Evolutionary conservation across 345 rosid genomes (phyloP).

Genomic region (Psidium friedrichsthalianum): DNA sequence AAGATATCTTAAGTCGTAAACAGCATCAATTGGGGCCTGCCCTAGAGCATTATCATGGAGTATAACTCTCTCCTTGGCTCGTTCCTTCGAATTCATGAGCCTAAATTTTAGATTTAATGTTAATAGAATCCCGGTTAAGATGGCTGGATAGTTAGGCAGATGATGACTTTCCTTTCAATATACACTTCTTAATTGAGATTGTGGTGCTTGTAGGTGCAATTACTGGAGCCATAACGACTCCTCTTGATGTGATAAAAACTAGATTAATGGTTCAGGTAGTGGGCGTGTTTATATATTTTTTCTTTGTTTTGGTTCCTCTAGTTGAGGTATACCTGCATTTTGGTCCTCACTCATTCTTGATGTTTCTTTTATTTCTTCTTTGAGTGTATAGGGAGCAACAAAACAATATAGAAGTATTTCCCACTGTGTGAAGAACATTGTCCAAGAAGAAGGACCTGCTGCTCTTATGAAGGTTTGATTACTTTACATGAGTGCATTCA

Average conservation of each 20-base stretch:
- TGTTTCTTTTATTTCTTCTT: neutral
- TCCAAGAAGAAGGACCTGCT: conserved; percentile 77
- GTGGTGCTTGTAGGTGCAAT: conserved; percentile 30
- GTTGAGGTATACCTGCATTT: neutral
- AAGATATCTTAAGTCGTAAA: neutral
- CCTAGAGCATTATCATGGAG: neutral
- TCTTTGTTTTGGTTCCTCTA: neutral
- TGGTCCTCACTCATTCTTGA: neutral
- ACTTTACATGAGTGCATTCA: neutral
- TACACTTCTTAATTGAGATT: neutral
- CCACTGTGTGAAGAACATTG: conserved; percentile 74
- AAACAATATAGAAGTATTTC: conserved; percentile 67
- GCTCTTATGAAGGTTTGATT: conserved; percentile 71
- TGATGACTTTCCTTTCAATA: neutral
- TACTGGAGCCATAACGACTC: conserved; percentile 96
- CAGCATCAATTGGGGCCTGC: neutral
- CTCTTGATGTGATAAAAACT: conserved; percentile 94
- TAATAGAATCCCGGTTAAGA: neutral
- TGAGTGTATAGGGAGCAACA: conserved; percentile 47
- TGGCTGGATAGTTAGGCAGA: neutral
- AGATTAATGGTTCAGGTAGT: conserved; percentile 93
- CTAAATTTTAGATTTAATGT: neutral
- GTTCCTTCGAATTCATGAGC: neutral
- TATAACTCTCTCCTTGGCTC: neutral
- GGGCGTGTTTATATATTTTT: neutral